phyloP scores from a whole-genome alignment of 2,329 filamentous ascomycete species.

The Dothideomycetes sp. region DNA sequence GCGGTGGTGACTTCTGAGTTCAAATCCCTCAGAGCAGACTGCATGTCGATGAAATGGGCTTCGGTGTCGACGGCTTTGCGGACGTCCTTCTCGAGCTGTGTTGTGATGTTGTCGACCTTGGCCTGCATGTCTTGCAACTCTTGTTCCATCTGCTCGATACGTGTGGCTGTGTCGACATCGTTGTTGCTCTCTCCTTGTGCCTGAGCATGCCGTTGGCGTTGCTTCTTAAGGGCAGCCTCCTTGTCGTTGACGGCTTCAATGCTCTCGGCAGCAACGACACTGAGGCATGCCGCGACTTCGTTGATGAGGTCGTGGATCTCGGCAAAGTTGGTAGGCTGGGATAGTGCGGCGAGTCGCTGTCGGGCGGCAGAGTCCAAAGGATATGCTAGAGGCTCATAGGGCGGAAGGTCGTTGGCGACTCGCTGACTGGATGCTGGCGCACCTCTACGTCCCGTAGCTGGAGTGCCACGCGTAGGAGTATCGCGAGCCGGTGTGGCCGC shows the following conservation, averaged over 20 bases:
- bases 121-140: slow-evolving; percentile 33
- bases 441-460: not conserved
- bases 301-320: slow-evolving; percentile 42
- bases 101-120: slow-evolving; percentile 44
- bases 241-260: slow-evolving; percentile 45
- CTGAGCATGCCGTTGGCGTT: not conserved
- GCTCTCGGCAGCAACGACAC: slow-evolving; percentile 41
- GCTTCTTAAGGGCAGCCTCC: slow-evolving; percentile 21
- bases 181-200: slow-evolving; percentile 23
- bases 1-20: slow-evolving; percentile 28
- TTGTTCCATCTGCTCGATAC: slow-evolving; percentile 30
- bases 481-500: slow-evolving; percentile 9
- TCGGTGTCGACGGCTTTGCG: slow-evolving; percentile 50
- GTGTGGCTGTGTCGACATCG: slow-evolving; percentile 28
- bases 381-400: slow-evolving; percentile 45
- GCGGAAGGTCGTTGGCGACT: slow-evolving; percentile 28
- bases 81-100: slow-evolving; percentile 48
- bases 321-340: slow-evolving; percentile 32
- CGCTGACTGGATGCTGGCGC: slow-evolving; percentile 10
- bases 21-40: slow-evolving; percentile 36
- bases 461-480: too few relatives aligned
- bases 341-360: slow-evolving; percentile 37
- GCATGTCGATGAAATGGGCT: slow-evolving; percentile 37
- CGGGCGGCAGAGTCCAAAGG: slow-evolving; percentile 42
- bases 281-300: slow-evolving; percentile 39